These are phyloP conservation scores for Aspergillus fructus DNA, from an alignment of 2,329 filamentous ascomycete species.

Conservation along the genomic window DNA sequence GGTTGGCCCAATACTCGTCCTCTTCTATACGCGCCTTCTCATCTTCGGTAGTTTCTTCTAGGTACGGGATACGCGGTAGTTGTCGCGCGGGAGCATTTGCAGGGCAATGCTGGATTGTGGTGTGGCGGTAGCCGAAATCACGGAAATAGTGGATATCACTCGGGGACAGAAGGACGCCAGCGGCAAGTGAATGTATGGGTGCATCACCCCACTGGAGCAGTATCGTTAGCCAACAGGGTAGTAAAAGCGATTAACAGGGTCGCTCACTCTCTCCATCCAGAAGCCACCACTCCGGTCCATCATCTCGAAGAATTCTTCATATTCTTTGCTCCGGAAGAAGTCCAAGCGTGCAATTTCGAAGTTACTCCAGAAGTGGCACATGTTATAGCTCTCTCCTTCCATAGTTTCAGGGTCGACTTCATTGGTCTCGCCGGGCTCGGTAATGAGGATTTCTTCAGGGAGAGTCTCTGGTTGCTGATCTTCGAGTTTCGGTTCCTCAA, in stretches of 20 bases:
- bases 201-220: constrained; percentile 86
- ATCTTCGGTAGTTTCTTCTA: constrained; percentile 77
- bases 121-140: constrained; percentile 97
- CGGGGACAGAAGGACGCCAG: constrained; percentile 78
- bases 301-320: constrained; percentile 97
- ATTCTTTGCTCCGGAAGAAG: constrained; percentile 96
- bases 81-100: constrained; percentile 91
- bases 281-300: constrained; percentile 98
- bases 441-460: constrained; percentile 77
- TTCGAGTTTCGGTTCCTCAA: constrained; percentile 55
- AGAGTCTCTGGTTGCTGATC: constrained; percentile 67
- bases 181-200: constrained; percentile 94
- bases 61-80: constrained; percentile 73
- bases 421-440: constrained; percentile 68
- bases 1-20: constrained; percentile 92
- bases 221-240: constrained; percentile 28
- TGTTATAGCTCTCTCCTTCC: constrained; percentile 98
- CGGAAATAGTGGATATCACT: constrained; percentile 97
- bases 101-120: constrained; percentile 97
- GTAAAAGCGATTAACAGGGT: constrained; percentile 19
- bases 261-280: constrained; percentile 92
- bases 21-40: constrained; percentile 85
- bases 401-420: constrained; percentile 88
- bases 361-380: constrained; percentile 99
- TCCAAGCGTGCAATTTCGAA: constrained; percentile 94